These are phyloP conservation scores for Cystofilobasidium capitatum DNA, from an alignment of 768 basidiomycete species.

Conservation along the genomic window DNA sequence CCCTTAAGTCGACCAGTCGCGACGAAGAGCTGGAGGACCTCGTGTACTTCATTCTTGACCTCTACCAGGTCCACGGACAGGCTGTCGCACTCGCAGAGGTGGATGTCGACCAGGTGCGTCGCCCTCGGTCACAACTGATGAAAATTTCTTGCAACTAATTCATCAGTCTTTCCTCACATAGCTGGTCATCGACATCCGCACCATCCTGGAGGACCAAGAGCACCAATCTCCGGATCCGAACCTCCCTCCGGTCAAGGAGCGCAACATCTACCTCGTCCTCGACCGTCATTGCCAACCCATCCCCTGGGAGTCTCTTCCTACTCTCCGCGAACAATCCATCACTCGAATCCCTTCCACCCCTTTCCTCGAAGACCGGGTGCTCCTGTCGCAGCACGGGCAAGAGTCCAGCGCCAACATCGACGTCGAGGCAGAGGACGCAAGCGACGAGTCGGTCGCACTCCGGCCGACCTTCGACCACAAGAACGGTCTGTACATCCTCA, in stretches of 20 bases:
- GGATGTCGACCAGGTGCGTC: constrained; percentile 71
- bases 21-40: constrained; percentile 95
- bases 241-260: constrained; percentile 34
- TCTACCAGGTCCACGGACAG: constrained; percentile 87
- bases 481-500: constrained; percentile 61
- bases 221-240: constrained; percentile 21
- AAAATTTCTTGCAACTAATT: neutral
- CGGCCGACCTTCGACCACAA: constrained; percentile 2
- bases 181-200: constrained; percentile 66
- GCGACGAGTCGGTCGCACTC: neutral
- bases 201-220: constrained; percentile 62
- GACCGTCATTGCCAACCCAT: constrained; percentile 81
- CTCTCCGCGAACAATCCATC: constrained; percentile 69
- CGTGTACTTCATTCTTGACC: constrained; percentile 82
- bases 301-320: constrained; percentile 92
- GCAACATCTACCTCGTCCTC: constrained; percentile 76
- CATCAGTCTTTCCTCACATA: constrained; percentile 25
- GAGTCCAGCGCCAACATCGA: constrained; percentile 29
- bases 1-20: constrained; percentile 65
- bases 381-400: constrained; percentile 49
- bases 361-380: constrained; percentile 75
- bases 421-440: neutral
- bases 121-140: neutral
- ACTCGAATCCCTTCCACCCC: constrained; percentile 85
- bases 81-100: constrained; percentile 82